These are phyloP conservation scores for Fraxinus americana DNA, from an alignment of 257 asterid species.

Conservation along the genomic window DNA sequence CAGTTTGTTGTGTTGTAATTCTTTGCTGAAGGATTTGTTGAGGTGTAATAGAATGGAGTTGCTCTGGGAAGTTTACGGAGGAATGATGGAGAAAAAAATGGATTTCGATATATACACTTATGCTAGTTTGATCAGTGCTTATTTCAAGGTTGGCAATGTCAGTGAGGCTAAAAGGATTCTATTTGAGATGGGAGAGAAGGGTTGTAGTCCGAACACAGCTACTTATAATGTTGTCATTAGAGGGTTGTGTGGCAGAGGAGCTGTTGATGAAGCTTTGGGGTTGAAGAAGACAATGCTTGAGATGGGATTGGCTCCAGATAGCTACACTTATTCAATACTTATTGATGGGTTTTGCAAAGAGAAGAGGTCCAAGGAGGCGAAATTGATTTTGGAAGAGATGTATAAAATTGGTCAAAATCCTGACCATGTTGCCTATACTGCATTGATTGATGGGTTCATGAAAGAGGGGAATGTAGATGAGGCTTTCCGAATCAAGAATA, in stretches of 20 bases:
- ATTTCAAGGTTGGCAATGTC: constrained; percentile 68
- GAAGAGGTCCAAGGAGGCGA: constrained; percentile 67
- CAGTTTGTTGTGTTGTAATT: constrained; percentile 82
- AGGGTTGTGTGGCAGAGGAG: constrained; percentile 64
- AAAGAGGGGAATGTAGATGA: constrained; percentile 63
- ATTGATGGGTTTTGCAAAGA: constrained; percentile 68
- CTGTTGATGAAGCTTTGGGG: constrained; percentile 60
- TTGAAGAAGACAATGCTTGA: constrained; percentile 61
- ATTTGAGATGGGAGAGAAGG: constrained; percentile 58
- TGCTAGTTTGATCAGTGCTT: constrained; percentile 63
- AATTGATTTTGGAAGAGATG: constrained; percentile 69
- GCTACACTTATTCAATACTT: constrained; percentile 61
- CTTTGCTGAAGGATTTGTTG: constrained; percentile 73
- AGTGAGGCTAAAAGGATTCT: constrained; percentile 62
- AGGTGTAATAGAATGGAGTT: constrained; percentile 57
- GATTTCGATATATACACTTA: constrained; percentile 63
- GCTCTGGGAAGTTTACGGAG: constrained; percentile 68
- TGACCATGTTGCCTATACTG: constrained; percentile 56
- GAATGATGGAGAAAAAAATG: constrained; percentile 53
- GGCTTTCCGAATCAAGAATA: constrained; percentile 63
- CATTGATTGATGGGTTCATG: constrained; percentile 78
- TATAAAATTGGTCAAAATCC: constrained; percentile 54
- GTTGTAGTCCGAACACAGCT: constrained; percentile 60
- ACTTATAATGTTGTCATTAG: constrained; percentile 66
- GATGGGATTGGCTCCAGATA: constrained; percentile 68